Evolutionary conservation across 305 asterid genomes (phyloP).

Genomic region (Rubia balearica): DNA sequence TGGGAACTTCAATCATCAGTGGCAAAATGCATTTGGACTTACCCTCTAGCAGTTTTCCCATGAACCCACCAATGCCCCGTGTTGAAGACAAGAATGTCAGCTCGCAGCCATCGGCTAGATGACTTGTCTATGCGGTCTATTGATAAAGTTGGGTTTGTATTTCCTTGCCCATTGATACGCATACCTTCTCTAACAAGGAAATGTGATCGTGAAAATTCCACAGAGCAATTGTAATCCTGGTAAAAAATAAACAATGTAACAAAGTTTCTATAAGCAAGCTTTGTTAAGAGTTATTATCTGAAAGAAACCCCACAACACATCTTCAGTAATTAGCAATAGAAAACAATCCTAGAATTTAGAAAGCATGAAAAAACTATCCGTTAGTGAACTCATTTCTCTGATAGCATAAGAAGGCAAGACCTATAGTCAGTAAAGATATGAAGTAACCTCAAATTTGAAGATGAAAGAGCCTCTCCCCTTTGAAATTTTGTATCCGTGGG

Average conservation of each 20-base stretch:
- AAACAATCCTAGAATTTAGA: background rate
- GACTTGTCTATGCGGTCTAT: conserved; percentile 80
- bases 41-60: conserved; percentile 97
- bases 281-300: too few species aligned
- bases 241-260: background rate
- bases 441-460: conserved; percentile 79
- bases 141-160: conserved; percentile 77
- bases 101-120: conserved; percentile 75
- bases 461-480: conserved; percentile 85
- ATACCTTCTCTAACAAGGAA: conserved; percentile 84
- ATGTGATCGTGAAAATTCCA: conserved; percentile 80
- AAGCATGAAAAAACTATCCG: background rate
- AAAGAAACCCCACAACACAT: too few species aligned
- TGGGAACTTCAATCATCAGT: too few species aligned
- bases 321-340: too few species aligned
- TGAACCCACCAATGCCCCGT: conserved; percentile 99
- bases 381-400: background rate
- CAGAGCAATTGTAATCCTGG: conserved; percentile 82
- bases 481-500: conserved; percentile 71
- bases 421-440: background rate
- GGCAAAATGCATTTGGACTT: conserved; percentile 10
- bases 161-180: conserved; percentile 65
- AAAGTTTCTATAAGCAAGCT: background rate
- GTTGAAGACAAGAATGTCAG: conserved; percentile 88
- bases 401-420: background rate